Base-by-base conservation (phyloP, 139 green algal species). In the Pleodorina starrii region DNA sequence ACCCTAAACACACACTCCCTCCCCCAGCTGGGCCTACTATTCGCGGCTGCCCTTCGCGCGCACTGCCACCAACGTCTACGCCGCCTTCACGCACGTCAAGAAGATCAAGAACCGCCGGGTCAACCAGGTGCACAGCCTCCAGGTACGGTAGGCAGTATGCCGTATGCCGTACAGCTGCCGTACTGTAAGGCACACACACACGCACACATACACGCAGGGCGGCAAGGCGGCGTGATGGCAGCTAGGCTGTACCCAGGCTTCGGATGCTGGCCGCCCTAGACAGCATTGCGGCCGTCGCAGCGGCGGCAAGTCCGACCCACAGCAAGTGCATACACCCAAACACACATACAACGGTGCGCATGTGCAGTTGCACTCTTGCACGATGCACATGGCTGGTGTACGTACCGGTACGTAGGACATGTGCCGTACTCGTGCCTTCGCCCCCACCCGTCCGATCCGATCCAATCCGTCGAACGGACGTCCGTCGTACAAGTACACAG, bases 11-110 rank as follows among this genome's bases (percentile, higher is more conserved):
- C n/a, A n/a, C n/a, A n/a, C n/a, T n/a, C n/a, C n/a, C n/a, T n/a
- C n/a, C n/a, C n/a, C n/a, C 71, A 79, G 71, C 10, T 81, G 73
- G 73, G 73, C 73, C 35, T 48, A 60, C 21, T 81, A 81, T 43
- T 27, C 50, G 73, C 73, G 73, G 0, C 73, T 81, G 25, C 73
- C 73, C 1, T 81, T 81, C 12, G 73, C 21, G 27, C 73, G 73
- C 73, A 60, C 14, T 0, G 73, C 43, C 17, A 36, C 19, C 43
- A 9, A 81, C 43, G 44, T 63, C 0, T 81, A 81, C 43, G 43
- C 43, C 3, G 25, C 73, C 2, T 81, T 81, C 27, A 43, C 73
- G 2, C 60, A 29, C 29, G 27, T 81, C 3, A 81, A 81, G 44
- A 11, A 23, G 1, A 42, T 81, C 27, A 27, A 38, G 43, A 36